Conservation (phyloP, 495 filamentous ascomycete genomes). For the Lichenothelia convexa region DNA sequence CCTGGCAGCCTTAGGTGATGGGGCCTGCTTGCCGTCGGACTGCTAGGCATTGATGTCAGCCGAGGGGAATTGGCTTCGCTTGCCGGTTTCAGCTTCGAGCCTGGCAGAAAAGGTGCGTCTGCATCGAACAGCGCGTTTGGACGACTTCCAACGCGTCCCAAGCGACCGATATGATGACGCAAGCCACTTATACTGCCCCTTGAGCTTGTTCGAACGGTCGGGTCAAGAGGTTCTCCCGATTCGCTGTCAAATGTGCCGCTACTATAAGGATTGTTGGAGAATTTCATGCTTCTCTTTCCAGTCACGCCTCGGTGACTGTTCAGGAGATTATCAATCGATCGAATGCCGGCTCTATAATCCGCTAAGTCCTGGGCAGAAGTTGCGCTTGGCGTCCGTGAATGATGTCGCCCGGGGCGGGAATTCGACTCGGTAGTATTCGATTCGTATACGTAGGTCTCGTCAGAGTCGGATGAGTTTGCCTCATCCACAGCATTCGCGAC, state of each 20-base stretch:
- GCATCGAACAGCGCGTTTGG: slow-evolving; percentile 10
- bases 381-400: slow-evolving; percentile 87
- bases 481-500: slow-evolving; percentile 87
- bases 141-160: slow-evolving; percentile 35
- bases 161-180: slow-evolving; percentile 60
- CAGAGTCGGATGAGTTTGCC: slow-evolving; percentile 86
- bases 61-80: neutral
- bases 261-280: slow-evolving; percentile 60
- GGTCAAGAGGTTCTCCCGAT: slow-evolving; percentile 12
- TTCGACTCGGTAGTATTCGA: slow-evolving; percentile 81
- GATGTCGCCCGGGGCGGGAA: slow-evolving; percentile 61
- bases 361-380: slow-evolving; percentile 75
- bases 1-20: slow-evolving; percentile 15
- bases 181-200: slow-evolving; percentile 39
- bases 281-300: slow-evolving; percentile 94
- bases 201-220: slow-evolving; percentile 22
- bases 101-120: slow-evolving; percentile 12
- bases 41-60: slow-evolving; percentile 13
- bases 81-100: slow-evolving; percentile 7
- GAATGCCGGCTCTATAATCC: slow-evolving; percentile 46
- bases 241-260: slow-evolving; percentile 32
- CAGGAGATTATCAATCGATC: slow-evolving; percentile 42
- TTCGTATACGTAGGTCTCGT: slow-evolving; percentile 98
- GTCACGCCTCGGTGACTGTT: slow-evolving; percentile 46
- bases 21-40: slow-evolving; percentile 19